Evolutionary conservation across 2,329 filamentous ascomycete genomes (phyloP), one percentile per base, ranked within the genome.

Genomic region (Colletotrichum eleusines): DNA sequence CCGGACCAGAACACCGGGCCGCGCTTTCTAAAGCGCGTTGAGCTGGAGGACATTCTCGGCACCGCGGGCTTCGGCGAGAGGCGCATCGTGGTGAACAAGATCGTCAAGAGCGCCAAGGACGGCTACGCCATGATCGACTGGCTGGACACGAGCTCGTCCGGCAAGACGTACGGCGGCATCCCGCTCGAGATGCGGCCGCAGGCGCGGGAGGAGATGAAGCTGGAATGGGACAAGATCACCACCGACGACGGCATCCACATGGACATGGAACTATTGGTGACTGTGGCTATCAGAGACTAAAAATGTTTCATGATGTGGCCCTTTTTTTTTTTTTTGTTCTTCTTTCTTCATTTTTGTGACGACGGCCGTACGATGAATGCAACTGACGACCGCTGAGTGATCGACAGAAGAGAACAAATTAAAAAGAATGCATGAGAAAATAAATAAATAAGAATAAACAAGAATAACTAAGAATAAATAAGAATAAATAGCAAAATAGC

Each of bases 81-180:
- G 1, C 8, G 26, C 0, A 40, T 67, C 18, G 31, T 33, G 20
- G 61, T 67, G 38, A 67, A 67, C 40, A 63, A 57, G 23, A 63
- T 67, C 6, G 58, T 63, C 1, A 67, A 67, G 31, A n/a, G 35
- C 5, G 65, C 58, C 6, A 42, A 67, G 40, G 58, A 67, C 26
- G 50, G 58, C 2, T 23, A 55, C 44, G 58, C 65, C 40, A 67
- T 67, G 65, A 63, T 67, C 8, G 48, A 67, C 23, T 67, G 65
- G 65, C 46, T 63, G 58, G 65, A 63, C n/a, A 42, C 65, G 18
- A 67, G 65, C 28, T 67, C 65, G 18, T 67, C 65, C 1, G 65
- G 65, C 16, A 67, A 63, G 42, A 67, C 58, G 0, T 67, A 63
- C 23, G 65, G 65, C 18, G 65, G 58, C 7, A 46, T 67, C 40